These are phyloP conservation scores for Suillus weaverae DNA, from an alignment of 768 basidiomycete species.

Conservation along the genomic window DNA sequence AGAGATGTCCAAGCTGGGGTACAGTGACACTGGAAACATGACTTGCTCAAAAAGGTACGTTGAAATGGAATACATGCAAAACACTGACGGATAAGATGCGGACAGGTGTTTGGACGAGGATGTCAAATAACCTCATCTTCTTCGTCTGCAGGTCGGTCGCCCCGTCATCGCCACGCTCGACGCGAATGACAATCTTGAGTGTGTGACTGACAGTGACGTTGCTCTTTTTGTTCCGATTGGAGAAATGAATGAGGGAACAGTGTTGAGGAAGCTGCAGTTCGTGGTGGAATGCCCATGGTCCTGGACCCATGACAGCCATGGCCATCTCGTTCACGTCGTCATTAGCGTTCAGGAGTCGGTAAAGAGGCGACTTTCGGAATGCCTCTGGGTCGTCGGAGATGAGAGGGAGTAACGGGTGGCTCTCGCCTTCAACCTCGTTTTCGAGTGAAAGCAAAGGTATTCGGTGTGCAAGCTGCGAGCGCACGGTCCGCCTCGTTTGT, in stretches of 20 bases:
- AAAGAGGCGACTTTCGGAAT: slow-evolving; percentile 65
- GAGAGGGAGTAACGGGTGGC: slow-evolving; percentile 73
- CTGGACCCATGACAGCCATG: slow-evolving; percentile 68
- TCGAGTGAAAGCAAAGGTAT: slow-evolving; percentile 65
- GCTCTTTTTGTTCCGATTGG: slow-evolving; percentile 75
- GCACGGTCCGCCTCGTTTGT: slow-evolving; percentile 61
- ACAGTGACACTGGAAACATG: slow-evolving; percentile 66
- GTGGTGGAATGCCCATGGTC: slow-evolving; percentile 84
- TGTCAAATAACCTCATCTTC: slow-evolving; percentile 81
- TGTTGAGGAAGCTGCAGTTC: slow-evolving; percentile 67
- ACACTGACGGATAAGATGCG: slow-evolving; percentile 81
- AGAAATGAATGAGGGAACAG: slow-evolving; percentile 65
- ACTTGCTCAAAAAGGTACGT: neutral
- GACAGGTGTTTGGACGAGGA: slow-evolving; percentile 84
- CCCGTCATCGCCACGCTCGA: slow-evolving; percentile 74
- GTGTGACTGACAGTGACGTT: slow-evolving; percentile 74
- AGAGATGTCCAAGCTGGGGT: slow-evolving; percentile 77
- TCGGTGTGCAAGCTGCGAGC: slow-evolving; percentile 64
- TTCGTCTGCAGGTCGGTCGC: slow-evolving; percentile 66
- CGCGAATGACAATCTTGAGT: slow-evolving; percentile 79
- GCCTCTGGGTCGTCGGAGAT: slow-evolving; percentile 66
- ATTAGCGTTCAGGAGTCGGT: slow-evolving; percentile 46
- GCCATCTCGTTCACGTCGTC: slow-evolving; percentile 57
- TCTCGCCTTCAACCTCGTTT: slow-evolving; percentile 47
- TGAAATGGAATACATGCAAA: neutral